Conservation (phyloP, 148 eudicot genomes). For the Nepenthes gracilis region DNA sequence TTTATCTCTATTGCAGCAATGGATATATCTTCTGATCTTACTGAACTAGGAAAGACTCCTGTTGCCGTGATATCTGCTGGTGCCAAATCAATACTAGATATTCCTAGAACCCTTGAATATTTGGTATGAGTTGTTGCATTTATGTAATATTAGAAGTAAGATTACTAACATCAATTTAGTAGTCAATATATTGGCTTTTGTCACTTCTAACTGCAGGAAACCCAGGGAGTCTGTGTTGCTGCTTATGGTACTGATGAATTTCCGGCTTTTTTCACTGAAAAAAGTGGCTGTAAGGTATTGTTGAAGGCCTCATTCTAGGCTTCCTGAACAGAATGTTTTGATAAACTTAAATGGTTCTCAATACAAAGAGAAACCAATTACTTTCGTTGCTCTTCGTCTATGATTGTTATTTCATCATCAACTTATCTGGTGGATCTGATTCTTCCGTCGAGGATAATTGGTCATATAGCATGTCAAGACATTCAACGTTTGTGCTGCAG, state of each 20-base stretch:
- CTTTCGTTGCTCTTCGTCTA: background rate
- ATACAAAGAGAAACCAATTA: background rate
- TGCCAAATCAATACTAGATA: conserved; percentile 91
- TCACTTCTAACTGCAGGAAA: conserved; percentile 49
- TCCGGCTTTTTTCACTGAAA: conserved; percentile 90
- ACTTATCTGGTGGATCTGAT: too few relatives aligned
- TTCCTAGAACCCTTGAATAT: conserved; percentile 91
- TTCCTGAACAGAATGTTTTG: background rate
- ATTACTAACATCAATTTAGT: background rate
- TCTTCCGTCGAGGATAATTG: too few relatives aligned
- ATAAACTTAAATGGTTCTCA: background rate
- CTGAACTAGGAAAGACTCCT: conserved; percentile 86
- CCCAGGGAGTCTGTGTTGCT: conserved; percentile 94
- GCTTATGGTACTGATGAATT: conserved; percentile 82
- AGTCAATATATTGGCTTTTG: conserved; percentile 7
- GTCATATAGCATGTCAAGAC: too few relatives aligned
- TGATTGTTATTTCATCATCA: too few relatives aligned
- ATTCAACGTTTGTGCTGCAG: too few relatives aligned
- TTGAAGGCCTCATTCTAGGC: background rate
- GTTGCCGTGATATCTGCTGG: conserved; percentile 91
- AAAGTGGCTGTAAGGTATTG: conserved; percentile 75
- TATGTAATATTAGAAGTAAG: conserved; percentile 1
- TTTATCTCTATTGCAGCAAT: conserved; percentile 42
- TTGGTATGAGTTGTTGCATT: conserved; percentile 34
- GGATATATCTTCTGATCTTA: conserved; percentile 98